Evolutionary conservation across 78 protist species (phyloP), one percentile per base, ranked within the genome.

Genomic region (Emiliania huxleyi): DNA sequence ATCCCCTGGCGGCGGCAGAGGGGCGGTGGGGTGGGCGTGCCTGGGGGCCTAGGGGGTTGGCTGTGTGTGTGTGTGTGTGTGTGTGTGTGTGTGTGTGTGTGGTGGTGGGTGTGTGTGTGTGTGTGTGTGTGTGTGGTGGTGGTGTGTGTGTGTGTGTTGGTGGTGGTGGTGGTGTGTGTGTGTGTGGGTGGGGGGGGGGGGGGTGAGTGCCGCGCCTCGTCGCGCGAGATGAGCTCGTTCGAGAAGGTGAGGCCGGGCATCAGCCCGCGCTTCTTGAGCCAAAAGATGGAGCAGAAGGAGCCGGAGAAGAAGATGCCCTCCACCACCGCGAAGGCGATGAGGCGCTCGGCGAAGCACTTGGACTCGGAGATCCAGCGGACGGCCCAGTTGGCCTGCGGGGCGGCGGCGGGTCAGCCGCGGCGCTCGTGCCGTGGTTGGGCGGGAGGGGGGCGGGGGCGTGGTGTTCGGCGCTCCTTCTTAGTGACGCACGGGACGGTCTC

Each of bases 261-360:
- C 62, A 83, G 49, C 19, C 91, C 75, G 42, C 99, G 95, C 96
- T 99, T 98, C 98, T 99, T 99, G 79, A 99, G 93, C 99, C 99
- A 99, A 94, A 99, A 99, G 92, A 99, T 98, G 45, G 98, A 91
- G 88, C 99, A 97, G 95, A 99, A 99, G 81, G 97, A 91, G 33
- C 99, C 99, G 49, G 97, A 94, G 98, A 99, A 99, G 96, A 99
- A 99, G 96, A 99, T 98, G 87, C 99, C 99, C 94, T 99, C 99
- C 15, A 98, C 99, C 25, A 98, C 98, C 23, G 99, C 99, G 91
- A 98, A 99, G 37, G 99, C 99, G 0, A 99, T 98, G 56, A 98
- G 87, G 69, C 99, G 97, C 95, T 95, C 97, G 1, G 98, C 99
- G 93, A 98, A 99, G 18, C 96, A 52, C 62, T 52, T 52, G 15